Evolutionary conservation across 2,329 filamentous ascomycete species (phyloP).

Genomic region (Fusarium praegraminearum): DNA sequence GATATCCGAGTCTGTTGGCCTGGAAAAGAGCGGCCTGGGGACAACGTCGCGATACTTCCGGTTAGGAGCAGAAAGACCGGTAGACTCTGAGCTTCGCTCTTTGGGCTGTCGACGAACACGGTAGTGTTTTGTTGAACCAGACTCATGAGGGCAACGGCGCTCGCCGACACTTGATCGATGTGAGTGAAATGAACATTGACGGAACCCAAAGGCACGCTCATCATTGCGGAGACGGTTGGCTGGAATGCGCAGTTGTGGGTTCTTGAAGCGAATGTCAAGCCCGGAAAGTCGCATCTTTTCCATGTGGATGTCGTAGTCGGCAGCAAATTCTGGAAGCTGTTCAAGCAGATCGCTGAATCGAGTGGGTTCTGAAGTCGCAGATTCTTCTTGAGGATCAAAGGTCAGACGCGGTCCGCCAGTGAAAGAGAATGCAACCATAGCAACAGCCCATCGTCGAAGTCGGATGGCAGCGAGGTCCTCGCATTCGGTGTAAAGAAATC

Average conservation of each 20-base stretch:
- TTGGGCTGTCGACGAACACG: slow-evolving; percentile 18
- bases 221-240: slow-evolving; percentile 67
- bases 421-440: slow-evolving; percentile 70
- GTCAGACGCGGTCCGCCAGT: slow-evolving; percentile 52
- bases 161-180: slow-evolving; percentile 67
- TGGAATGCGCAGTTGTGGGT: slow-evolving; percentile 69
- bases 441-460: slow-evolving; percentile 69
- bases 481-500: slow-evolving; percentile 66
- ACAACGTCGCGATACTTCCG: slow-evolving; percentile 41
- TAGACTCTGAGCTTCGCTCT: slow-evolving; percentile 28
- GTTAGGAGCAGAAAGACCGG: slow-evolving; percentile 42
- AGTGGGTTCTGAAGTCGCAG: slow-evolving; percentile 48
- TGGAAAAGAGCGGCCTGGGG: slow-evolving; percentile 48
- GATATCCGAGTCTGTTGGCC: slow-evolving; percentile 39
- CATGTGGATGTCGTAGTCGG: slow-evolving; percentile 65
- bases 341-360: slow-evolving; percentile 60
- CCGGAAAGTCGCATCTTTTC: slow-evolving; percentile 64
- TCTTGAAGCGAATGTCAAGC: slow-evolving; percentile 68
- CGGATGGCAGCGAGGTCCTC: slow-evolving; percentile 62
- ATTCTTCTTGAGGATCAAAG: slow-evolving; percentile 48
- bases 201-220: slow-evolving; percentile 70
- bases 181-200: slow-evolving; percentile 71
- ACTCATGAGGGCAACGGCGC: slow-evolving; percentile 63
- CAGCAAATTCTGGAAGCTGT: slow-evolving; percentile 59
- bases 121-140: slow-evolving; percentile 32